These are phyloP conservation scores for Monosporascus sp. DNA, from an alignment of 2,329 filamentous ascomycete species.

Conservation along the genomic window DNA sequence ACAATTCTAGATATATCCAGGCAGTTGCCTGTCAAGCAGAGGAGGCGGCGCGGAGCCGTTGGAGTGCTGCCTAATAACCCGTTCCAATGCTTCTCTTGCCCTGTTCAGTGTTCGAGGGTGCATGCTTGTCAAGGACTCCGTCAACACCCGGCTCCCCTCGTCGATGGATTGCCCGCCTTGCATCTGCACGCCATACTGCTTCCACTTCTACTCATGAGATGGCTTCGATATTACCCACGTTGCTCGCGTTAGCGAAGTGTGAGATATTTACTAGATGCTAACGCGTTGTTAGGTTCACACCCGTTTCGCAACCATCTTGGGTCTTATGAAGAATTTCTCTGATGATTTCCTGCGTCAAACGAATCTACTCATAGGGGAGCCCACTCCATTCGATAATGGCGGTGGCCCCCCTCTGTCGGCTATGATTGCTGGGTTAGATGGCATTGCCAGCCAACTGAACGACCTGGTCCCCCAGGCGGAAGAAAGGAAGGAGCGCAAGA, in stretches of 20 bases:
- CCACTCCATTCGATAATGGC: conserved; percentile 42
- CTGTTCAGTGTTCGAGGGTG: too few relatives aligned
- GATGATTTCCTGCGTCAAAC: conserved; percentile 85
- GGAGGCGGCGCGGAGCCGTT: too few relatives aligned
- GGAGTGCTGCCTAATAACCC: too few relatives aligned
- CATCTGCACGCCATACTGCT: too few relatives aligned
- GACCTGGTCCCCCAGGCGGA: conserved; percentile 45
- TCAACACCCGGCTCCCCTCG: too few relatives aligned
- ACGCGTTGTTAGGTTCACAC: conserved; percentile 60
- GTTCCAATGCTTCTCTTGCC: too few relatives aligned
- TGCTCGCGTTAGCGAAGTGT: neutral
- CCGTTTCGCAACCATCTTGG: conserved; percentile 72
- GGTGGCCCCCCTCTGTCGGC: conserved; percentile 31
- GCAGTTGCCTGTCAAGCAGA: too few relatives aligned
- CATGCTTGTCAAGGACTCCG: too few relatives aligned
- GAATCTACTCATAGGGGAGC: conserved; percentile 71
- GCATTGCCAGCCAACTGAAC: conserved; percentile 42
- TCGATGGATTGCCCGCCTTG: too few relatives aligned
- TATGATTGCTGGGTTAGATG: conserved; percentile 47
- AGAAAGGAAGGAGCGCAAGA: conserved; percentile 85
- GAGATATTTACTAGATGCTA: conserved; percentile 22
- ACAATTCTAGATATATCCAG: too few relatives aligned
- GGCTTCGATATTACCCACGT: too few relatives aligned
- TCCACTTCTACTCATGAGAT: too few relatives aligned
- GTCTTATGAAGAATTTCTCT: conserved; percentile 72